Evolutionary conservation across 352 stramenopile genomes (phyloP).

Genomic region (Thalassiosira hispida): DNA sequence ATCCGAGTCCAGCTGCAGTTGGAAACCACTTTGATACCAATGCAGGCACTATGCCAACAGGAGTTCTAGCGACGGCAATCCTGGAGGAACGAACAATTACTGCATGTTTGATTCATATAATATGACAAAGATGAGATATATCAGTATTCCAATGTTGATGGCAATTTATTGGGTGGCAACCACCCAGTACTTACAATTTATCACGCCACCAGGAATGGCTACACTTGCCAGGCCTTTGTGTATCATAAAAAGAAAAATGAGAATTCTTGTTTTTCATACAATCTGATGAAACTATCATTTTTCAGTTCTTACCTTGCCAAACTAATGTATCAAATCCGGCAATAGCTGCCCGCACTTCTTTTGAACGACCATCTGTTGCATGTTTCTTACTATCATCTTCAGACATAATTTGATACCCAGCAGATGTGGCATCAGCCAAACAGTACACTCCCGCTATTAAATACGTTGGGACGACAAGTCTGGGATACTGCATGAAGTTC

Average conservation of each 20-base stretch:
- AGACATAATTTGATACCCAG: conserved; percentile 61
- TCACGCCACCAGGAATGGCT: conserved; percentile 72
- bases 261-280: background rate
- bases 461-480: conserved; percentile 73
- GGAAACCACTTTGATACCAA: conserved; percentile 65
- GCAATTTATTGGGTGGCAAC: background rate
- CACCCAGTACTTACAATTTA: conserved; percentile 54
- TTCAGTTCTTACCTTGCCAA: conserved; percentile 54
- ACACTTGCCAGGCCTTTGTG: conserved; percentile 66
- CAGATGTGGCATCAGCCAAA: conserved; percentile 63
- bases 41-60: conserved; percentile 41
- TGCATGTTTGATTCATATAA: conserved; percentile 15
- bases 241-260: conserved; percentile 14
- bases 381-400: conserved; percentile 31
- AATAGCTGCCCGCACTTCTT: conserved; percentile 43
- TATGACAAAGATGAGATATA: background rate
- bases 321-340: conserved; percentile 70
- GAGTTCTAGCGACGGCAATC: conserved; percentile 53
- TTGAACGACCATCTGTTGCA: conserved; percentile 23
- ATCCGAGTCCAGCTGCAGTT: conserved; percentile 63
- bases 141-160: background rate
- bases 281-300: background rate
- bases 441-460: conserved; percentile 80
- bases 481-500: conserved; percentile 60
- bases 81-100: conserved; percentile 66